Evolutionary conservation across 441 rosid genomes (phyloP), one percentile per base, ranked within the genome.

Genomic region (Eruca vesicaria): DNA sequence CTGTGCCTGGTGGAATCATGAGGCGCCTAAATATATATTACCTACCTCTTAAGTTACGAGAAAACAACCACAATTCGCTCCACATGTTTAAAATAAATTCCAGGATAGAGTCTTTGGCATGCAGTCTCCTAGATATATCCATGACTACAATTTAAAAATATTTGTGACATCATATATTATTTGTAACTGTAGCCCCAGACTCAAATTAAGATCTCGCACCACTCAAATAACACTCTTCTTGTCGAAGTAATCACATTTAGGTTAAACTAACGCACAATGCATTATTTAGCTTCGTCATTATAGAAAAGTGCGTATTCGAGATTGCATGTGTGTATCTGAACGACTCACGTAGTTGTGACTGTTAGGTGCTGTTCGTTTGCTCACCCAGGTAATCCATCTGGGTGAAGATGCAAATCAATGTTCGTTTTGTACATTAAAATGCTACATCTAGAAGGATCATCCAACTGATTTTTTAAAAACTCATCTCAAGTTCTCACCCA

Each of bases 271-370:
- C 38, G 38, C 14, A 58, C 28, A 21, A 12, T 55, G 11, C 56
- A 50, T 55, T 55, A 21, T 23, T 23, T 23, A 23, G 26, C n/a
- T n/a, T n/a, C 26, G 48, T 57, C 50, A 43, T 50, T 50, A 50
- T 66, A 57, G 48, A 41, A 20, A 41, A n/a, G n/a, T n/a, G n/a
- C n/a, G n/a, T n/a, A n/a, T n/a, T n/a, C n/a, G n/a, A n/a, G n/a
- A n/a, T n/a, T n/a, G n/a, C n/a, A n/a, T n/a, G n/a, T n/a, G n/a
- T n/a, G 52, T 43, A 21, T 26, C 32, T 26, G n/a, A 53, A 65
- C 26, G 33, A 58, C 56, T 48, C 28, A 71, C 60, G 61, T 65
- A 77, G 63, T 28, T 16, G 60, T 23, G n/a, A n/a, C n/a, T n/a
- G n/a, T n/a, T n/a, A n/a, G n/a, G n/a, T n/a, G n/a, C n/a, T n/a